phyloP scores from a whole-genome alignment of 306 rosid genomes.

The Fragaria vesca region DNA sequence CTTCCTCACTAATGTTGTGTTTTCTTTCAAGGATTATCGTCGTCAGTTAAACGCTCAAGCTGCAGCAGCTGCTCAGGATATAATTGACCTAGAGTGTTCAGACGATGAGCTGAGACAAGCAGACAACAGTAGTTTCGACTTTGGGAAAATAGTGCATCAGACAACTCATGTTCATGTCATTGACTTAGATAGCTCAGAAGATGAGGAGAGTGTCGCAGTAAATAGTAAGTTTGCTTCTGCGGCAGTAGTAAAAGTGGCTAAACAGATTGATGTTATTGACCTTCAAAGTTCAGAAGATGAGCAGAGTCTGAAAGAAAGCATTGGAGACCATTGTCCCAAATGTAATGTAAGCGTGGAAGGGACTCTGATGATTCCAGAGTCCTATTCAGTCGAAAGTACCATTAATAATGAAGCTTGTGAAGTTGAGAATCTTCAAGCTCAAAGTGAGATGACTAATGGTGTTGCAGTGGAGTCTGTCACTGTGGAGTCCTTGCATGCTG shows the following conservation, averaged over 20 bases:
- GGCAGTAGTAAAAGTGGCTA: not conserved
- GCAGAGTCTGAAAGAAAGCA: not conserved
- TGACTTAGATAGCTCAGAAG: not conserved
- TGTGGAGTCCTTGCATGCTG: slow-evolving; percentile 31
- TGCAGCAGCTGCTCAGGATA: not conserved
- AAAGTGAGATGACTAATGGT: not conserved
- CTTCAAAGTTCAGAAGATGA: slow-evolving; percentile 1
- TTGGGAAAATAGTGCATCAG: not conserved
- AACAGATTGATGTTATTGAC: slow-evolving; percentile 5
- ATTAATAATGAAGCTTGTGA: not conserved
- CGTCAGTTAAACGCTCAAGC: not conserved
- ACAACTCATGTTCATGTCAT: not conserved
- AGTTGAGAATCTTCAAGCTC: slow-evolving; percentile 1
- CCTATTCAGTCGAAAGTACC: not conserved
- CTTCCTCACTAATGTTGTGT: not conserved
- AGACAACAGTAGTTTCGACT: not conserved
- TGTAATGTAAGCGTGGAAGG: not conserved
- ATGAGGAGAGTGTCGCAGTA: not conserved
- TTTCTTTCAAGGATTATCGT: not conserved
- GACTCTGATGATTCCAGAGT: not conserved
- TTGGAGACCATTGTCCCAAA: not conserved
- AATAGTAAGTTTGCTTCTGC: not conserved
- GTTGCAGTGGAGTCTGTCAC: not conserved
- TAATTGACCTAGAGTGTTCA: not conserved
- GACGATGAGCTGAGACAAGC: not conserved